phyloP scores from a whole-genome alignment of 1,284 basidiomycete genomes.

The Earliella scabrosa region DNA sequence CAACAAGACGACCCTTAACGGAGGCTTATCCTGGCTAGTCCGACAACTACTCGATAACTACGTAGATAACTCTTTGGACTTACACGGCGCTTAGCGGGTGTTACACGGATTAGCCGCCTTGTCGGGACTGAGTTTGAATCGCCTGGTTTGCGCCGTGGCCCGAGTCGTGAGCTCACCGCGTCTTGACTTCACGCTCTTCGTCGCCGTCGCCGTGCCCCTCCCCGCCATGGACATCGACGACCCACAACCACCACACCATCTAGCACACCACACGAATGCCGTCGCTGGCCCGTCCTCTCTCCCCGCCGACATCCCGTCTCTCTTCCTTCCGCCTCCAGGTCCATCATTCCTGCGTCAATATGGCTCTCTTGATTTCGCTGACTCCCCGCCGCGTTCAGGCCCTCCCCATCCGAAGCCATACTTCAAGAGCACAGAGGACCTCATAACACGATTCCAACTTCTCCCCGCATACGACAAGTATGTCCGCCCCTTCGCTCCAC shows the following conservation, averaged over 20 bases:
- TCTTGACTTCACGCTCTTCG: constrained; percentile 24
- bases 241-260: constrained; percentile 19
- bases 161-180: constrained; percentile 22
- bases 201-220: constrained; percentile 22
- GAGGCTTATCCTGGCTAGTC: neutral
- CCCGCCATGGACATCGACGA: constrained; percentile 35
- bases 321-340: constrained; percentile 41
- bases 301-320: constrained; percentile 28
- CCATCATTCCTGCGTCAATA: constrained; percentile 7
- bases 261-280: constrained; percentile 34
- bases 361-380: constrained; percentile 19
- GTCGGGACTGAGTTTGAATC: constrained; percentile 23
- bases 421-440: constrained; percentile 74
- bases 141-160: constrained; percentile 14
- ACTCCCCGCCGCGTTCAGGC: constrained; percentile 35
- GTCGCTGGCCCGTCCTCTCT: constrained; percentile 39
- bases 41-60: neutral
- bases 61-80: too few relatives aligned
- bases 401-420: constrained; percentile 50
- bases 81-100: neutral
- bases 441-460: constrained; percentile 69
- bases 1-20: too few relatives aligned
- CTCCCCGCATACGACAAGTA: constrained; percentile 76
- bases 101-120: neutral
- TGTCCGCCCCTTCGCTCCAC: constrained; percentile 54